A percentile compares a stretch with the other conserved stretches of the same genome.
Conservation (phyloP, 2,329 filamentous ascomycete genomes). For the Diaporthe vaccinii region DNA sequence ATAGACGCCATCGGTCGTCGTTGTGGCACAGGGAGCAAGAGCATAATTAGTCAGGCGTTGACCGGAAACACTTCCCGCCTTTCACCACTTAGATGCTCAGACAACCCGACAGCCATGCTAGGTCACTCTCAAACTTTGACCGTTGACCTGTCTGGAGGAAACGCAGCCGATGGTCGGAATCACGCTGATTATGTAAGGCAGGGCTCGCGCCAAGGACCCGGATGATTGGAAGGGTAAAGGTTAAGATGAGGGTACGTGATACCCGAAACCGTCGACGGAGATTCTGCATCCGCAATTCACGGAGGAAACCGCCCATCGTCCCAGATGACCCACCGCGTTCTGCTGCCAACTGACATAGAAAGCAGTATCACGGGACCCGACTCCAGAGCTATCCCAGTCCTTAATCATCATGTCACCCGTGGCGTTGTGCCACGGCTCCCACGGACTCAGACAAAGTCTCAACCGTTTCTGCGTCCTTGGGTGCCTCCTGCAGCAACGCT, state of each 20-base stretch:
- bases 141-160: not conserved
- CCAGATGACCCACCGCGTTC: conserved; percentile 18
- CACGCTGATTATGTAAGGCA: conserved; percentile 7
- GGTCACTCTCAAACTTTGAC: not conserved
- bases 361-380: conserved; percentile 7
- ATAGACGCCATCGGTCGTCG: not conserved
- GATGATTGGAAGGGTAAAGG: conserved; percentile 23
- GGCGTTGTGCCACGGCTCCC: conserved; percentile 14
- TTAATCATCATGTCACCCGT: not conserved
- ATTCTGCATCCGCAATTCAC: conserved; percentile 11
- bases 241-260: not conserved
- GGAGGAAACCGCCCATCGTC: conserved; percentile 19
- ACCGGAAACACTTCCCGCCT: not conserved
- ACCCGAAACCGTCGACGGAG: conserved; percentile 17
- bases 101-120: no score
- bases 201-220: not conserved
- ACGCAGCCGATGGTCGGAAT: no score
- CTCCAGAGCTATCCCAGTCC: not conserved
- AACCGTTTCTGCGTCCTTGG: not conserved
- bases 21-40: not conserved
- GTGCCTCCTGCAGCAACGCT: not conserved
- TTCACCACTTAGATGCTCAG: not conserved
- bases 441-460: not conserved
- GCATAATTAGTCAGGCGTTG: no score
- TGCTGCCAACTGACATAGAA: not conserved